Percentiles rank a stretch among this genome's conserved stretches.
phyloP scores from a whole-genome alignment of 495 filamentous ascomycete species.

The Penicillium bialowiezense region DNA sequence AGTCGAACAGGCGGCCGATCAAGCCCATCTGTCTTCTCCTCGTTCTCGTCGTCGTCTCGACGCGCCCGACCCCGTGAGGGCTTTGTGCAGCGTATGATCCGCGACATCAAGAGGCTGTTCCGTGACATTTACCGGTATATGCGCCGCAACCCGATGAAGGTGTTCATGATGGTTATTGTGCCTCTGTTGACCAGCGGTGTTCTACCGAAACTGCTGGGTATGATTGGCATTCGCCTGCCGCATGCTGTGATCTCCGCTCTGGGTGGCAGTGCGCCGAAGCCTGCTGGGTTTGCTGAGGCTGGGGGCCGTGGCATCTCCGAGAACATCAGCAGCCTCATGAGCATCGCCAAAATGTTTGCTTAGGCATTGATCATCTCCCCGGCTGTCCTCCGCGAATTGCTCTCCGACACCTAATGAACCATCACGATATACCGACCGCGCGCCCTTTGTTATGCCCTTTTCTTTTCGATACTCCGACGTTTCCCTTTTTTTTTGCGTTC shows the following conservation, averaged over 20 bases:
- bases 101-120: conserved; percentile 67
- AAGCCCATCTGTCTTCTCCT: conserved; percentile 50
- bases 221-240: conserved; percentile 75
- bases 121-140: conserved; percentile 74
- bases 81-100: conserved; percentile 67
- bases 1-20: conserved; percentile 32
- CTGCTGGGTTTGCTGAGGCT: conserved; percentile 24
- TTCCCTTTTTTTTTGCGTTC: neutral
- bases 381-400: neutral
- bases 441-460: neutral
- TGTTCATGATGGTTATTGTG: conserved; percentile 80
- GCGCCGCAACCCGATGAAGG: conserved; percentile 74
- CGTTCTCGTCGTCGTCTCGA: conserved; percentile 55
- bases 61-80: conserved; percentile 68
- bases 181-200: conserved; percentile 81
- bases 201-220: conserved; percentile 64
- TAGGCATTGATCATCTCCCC: conserved; percentile 20
- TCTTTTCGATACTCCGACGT: neutral
- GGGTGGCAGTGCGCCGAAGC: conserved; percentile 37
- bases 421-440: conserved; percentile 13
- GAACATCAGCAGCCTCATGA: conserved; percentile 51
- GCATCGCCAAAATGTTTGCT: conserved; percentile 63
- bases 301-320: conserved; percentile 35
- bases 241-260: conserved; percentile 54
- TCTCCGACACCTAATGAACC: conserved; percentile 13